These are phyloP conservation scores for Fusarium siculi DNA, from an alignment of 2,329 filamentous ascomycete genomes.

Conservation along the genomic window DNA sequence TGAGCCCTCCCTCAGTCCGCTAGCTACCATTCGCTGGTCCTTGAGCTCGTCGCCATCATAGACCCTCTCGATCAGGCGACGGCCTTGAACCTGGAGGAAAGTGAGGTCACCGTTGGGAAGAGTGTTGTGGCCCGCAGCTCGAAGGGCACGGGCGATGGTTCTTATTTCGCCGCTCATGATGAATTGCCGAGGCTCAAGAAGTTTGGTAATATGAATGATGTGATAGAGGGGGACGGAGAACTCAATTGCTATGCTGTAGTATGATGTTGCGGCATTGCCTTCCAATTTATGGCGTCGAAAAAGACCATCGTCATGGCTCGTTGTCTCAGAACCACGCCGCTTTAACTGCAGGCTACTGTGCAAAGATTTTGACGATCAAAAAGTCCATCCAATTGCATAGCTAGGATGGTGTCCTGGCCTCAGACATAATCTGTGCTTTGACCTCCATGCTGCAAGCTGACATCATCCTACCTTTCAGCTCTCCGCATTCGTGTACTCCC, in stretches of 20 bases:
- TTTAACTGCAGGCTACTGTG: background rate
- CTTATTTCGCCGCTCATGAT: background rate
- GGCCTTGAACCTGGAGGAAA: accelerated
- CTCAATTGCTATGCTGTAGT: background rate
- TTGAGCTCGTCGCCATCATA: background rate
- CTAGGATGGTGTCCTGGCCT: accelerated
- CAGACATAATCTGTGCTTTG: accelerated
- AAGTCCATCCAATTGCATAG: accelerated
- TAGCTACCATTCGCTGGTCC: background rate
- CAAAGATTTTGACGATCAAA: accelerated
- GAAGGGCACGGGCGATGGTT: background rate
- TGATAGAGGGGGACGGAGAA: accelerated
- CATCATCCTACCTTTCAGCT: background rate
- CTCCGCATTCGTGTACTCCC: background rate
- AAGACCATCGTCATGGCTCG: accelerated
- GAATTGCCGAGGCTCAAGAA: accelerated
- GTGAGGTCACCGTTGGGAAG: background rate
- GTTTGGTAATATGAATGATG: accelerated
- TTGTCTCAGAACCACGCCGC: background rate
- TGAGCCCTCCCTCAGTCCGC: background rate
- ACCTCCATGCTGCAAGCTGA: background rate
- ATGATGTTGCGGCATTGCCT: accelerated
- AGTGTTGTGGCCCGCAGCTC: background rate
- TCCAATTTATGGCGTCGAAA: background rate
- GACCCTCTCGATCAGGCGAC: background rate